Conservation (phyloP, 2,329 filamentous ascomycete species). For the Juglanconis oblonga region DNA sequence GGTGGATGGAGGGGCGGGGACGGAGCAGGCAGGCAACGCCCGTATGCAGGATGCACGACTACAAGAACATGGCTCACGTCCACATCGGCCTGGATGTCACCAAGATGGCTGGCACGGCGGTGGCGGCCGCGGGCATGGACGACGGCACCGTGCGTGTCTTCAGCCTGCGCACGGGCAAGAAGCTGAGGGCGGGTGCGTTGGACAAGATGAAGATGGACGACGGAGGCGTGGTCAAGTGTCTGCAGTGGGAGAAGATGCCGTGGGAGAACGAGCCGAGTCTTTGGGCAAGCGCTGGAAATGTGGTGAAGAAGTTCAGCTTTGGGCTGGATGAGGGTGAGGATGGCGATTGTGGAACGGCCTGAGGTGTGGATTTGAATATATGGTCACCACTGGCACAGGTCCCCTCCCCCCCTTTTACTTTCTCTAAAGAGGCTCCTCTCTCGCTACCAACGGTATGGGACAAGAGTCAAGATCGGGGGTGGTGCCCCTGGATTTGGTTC, state of each 20-base stretch:
- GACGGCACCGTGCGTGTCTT: constrained; percentile 48
- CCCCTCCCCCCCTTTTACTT: no score
- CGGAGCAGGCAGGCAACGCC: constrained; percentile 31
- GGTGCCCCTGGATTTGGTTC: no score
- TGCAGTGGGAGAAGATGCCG: constrained; percentile 46
- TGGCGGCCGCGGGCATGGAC: constrained; percentile 54
- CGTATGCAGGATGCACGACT: constrained; percentile 46
- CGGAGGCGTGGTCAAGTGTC: constrained; percentile 35
- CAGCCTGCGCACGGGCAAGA: constrained; percentile 44
- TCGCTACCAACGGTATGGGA: no score
- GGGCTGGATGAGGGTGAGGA: constrained; percentile 31
- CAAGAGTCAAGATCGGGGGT: no score
- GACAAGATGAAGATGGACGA: constrained; percentile 10
- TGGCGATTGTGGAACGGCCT: background rate
- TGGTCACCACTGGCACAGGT: no score
- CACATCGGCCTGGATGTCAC: constrained; percentile 52
- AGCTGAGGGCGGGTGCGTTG: constrained; percentile 30
- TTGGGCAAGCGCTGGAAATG: constrained; percentile 39
- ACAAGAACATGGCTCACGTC: constrained; percentile 47
- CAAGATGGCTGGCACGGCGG: constrained; percentile 30
- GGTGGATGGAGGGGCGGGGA: constrained; percentile 25
- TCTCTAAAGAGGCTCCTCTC: no score
- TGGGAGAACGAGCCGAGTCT: constrained; percentile 44
- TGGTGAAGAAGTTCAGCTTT: constrained; percentile 44
- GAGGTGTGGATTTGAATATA: no score